These are phyloP conservation scores for Ensete ventricosum DNA, from an alignment of 176 grass and related monocot species.

Conservation along the genomic window DNA sequence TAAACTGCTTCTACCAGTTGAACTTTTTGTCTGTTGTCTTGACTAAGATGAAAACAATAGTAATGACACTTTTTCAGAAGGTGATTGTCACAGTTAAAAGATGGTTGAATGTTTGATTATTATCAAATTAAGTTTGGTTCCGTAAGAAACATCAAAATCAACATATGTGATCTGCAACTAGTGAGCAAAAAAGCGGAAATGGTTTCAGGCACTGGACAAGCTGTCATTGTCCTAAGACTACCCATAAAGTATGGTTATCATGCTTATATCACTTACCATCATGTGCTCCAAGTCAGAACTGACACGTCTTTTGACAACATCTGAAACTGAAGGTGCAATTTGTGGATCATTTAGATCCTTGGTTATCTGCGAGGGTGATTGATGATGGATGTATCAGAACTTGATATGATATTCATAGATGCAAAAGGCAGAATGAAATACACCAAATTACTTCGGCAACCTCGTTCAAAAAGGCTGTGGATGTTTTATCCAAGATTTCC, in stretches of 20 bases:
- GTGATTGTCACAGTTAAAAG: too few species aligned
- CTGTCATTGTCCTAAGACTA: not conserved
- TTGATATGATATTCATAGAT: conserved; percentile 20
- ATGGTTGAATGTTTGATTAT: too few species aligned
- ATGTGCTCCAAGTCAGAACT: conserved; percentile 47
- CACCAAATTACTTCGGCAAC: conserved; percentile 30
- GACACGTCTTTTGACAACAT: conserved; percentile 27
- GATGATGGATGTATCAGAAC: not conserved
- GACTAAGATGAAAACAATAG: too few species aligned
- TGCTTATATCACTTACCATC: conserved; percentile 39
- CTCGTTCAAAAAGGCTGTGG: conserved; percentile 43
- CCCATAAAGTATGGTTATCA: not conserved
- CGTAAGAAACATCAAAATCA: too few species aligned
- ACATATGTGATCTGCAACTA: too few species aligned
- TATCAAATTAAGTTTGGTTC: too few species aligned
- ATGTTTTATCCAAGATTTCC: conserved; percentile 56
- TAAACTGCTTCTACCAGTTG: not conserved
- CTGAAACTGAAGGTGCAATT: conserved; percentile 34
- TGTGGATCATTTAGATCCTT: conserved; percentile 55
- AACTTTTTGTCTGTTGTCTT: too few species aligned
- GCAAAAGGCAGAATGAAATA: conserved; percentile 12
- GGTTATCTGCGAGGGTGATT: conserved; percentile 22
- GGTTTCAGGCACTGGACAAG: not conserved
- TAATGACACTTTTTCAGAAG: too few species aligned
- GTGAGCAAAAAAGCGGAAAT: not conserved